phyloP scores from a whole-genome alignment of 208 protist species.

The Trypanosoma grayi region DNA sequence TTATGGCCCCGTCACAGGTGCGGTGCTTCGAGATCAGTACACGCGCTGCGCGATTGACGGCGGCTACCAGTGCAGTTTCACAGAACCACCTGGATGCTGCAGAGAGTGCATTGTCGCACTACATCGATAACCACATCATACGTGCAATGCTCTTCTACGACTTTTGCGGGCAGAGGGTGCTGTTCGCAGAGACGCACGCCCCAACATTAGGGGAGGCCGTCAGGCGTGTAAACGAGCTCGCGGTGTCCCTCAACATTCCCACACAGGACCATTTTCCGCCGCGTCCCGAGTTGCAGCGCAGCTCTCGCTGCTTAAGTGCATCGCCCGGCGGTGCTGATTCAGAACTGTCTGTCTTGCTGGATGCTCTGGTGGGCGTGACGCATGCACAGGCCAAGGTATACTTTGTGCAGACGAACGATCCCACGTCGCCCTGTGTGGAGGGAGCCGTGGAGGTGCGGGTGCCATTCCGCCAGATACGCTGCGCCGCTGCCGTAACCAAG shows the following conservation, averaged over 20 bases:
- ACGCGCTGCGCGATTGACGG: conserved; percentile 10
- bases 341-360: conserved; percentile 18
- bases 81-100: not conserved
- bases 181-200: conserved; percentile 77
- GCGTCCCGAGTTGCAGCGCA: not conserved
- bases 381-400: not conserved
- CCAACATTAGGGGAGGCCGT: conserved; percentile 29
- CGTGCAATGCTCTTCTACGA: conserved; percentile 82
- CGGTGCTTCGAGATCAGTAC: conserved; percentile 50
- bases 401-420: conserved; percentile 17
- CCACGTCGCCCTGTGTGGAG: conserved; percentile 10
- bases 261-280: conserved; percentile 15
- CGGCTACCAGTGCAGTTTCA: not conserved
- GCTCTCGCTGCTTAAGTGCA: not conserved
- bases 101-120: conserved; percentile 3
- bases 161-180: conserved; percentile 56
- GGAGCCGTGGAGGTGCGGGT: conserved; percentile 26
- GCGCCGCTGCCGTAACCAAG: conserved; percentile 6
- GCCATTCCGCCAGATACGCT: conserved; percentile 5
- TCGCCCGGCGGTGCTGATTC: conserved; percentile 3
- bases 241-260: conserved; percentile 44
- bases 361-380: conserved; percentile 6
- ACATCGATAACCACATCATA: conserved; percentile 32
- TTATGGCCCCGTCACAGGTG: conserved; percentile 53
- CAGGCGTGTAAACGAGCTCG: conserved; percentile 29